Percentiles rank a stretch among this genome's conserved stretches.
phyloP scores from a whole-genome alignment of 805 yeast genomes.

The Wickerhamiella siamensis region DNA sequence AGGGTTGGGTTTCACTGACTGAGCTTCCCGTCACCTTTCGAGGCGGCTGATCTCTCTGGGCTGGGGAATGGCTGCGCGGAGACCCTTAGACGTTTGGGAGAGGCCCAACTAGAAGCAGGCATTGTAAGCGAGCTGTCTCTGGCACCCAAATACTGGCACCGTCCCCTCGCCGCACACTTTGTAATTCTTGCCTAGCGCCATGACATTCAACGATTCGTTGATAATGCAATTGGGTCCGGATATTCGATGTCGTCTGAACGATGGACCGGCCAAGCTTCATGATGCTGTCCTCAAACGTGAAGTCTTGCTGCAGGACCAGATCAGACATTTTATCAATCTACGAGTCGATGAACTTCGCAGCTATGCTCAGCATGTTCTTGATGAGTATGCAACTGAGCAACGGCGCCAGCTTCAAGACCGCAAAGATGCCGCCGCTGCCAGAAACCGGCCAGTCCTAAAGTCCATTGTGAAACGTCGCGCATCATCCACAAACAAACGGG shows the following conservation, averaged over 20 bases:
- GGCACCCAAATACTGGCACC: no score
- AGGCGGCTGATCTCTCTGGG: no score
- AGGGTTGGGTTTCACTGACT: no score
- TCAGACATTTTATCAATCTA: conserved; percentile 7
- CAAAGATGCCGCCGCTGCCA: conserved; percentile 1
- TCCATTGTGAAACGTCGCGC: conserved; percentile 17
- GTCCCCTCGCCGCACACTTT: no score
- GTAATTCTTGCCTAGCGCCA: background rate
- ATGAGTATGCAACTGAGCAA: conserved; percentile 3
- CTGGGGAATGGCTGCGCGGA: no score
- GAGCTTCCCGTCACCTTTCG: no score
- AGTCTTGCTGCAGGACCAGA: conserved; percentile 8
- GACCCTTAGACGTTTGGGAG: no score
- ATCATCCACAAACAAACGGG: conserved; percentile 14
- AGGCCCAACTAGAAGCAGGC: no score
- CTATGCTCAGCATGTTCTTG: conserved; percentile 8
- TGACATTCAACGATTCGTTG: conserved; percentile 1
- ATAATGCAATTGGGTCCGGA: conserved; percentile 7
- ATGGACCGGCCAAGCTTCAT: conserved; percentile 7
- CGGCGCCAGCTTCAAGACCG: background rate
- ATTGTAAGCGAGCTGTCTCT: no score
- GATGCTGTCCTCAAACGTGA: conserved; percentile 12
- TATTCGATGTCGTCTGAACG: conserved; percentile 5
- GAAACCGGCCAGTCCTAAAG: conserved; percentile 10
- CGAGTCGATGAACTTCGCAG: conserved; percentile 13